phyloP scores from a whole-genome alignment of 306 rosid genomes.

The Urtica urens region DNA sequence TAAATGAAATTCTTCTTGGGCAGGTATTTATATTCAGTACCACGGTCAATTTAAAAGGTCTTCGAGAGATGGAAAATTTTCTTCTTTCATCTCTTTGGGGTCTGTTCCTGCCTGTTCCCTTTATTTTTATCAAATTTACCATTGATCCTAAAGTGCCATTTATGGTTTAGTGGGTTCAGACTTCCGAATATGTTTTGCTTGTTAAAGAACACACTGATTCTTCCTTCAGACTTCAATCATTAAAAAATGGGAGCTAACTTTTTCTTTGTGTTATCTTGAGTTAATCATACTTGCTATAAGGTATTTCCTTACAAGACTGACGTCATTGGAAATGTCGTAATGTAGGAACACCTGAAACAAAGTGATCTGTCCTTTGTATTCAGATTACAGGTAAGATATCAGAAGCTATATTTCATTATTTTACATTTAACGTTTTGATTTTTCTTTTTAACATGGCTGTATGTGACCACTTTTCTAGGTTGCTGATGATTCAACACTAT shows the following conservation, averaged over 20 bases:
- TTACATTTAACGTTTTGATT: neutral
- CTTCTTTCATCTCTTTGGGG: neutral
- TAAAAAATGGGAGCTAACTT: neutral
- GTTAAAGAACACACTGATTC: neutral
- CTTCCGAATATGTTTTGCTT: neutral
- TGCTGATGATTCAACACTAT: conserved; percentile 88
- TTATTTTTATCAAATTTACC: neutral
- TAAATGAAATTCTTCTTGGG: conserved; percentile 87
- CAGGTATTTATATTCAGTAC: conserved; percentile 50
- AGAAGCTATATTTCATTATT: neutral
- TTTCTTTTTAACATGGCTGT: neutral
- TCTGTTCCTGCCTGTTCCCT: conserved; percentile 2
- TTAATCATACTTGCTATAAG: neutral
- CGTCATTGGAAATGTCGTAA: conserved; percentile 13
- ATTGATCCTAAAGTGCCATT: neutral
- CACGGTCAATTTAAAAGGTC: neutral
- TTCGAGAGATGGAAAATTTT: neutral
- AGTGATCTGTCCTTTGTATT: conserved; percentile 88
- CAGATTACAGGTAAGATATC: conserved; percentile 80
- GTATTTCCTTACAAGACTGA: conserved; percentile 9
- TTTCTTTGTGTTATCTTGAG: neutral
- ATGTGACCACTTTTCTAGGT: conserved; percentile 36
- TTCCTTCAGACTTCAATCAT: neutral
- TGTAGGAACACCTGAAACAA: conserved; percentile 86
- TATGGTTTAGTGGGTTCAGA: neutral